phyloP scores from a whole-genome alignment of 345 rosid species.

The Eucalyptus leucophloia region DNA sequence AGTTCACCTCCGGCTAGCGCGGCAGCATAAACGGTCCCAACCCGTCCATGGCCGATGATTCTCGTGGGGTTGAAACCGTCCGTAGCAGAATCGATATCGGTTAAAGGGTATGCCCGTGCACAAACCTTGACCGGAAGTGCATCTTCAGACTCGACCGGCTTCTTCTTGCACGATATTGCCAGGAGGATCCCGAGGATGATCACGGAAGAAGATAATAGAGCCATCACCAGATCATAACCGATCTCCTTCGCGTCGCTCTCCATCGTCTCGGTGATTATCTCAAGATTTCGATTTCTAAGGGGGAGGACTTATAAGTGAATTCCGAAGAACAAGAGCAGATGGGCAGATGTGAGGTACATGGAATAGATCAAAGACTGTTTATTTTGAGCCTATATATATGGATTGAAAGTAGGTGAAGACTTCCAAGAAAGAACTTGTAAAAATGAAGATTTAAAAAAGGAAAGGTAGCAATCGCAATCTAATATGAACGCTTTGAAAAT shows the following conservation, averaged over 20 bases:
- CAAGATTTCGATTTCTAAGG: not conserved
- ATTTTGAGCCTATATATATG: not conserved
- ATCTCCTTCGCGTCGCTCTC: slow-evolving; percentile 29
- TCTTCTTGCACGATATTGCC: slow-evolving; percentile 34
- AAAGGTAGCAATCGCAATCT: not conserved
- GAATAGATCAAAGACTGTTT: not conserved
- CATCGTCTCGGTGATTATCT: not conserved
- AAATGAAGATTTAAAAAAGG: not conserved
- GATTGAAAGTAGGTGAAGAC: not conserved
- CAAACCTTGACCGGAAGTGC: slow-evolving; percentile 14
- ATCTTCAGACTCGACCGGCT: slow-evolving; percentile 41
- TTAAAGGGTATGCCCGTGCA: slow-evolving; percentile 26
- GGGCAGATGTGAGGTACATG: not conserved
- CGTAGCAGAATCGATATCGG: slow-evolving; percentile 64
- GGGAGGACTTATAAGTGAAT: not conserved
- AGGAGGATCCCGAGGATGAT: slow-evolving; percentile 33
- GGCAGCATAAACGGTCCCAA: slow-evolving; percentile 66
- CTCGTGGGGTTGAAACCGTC: slow-evolving; percentile 48
- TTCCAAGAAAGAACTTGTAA: not conserved
- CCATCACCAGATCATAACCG: slow-evolving; percentile 31
- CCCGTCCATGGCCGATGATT: slow-evolving; percentile 48
- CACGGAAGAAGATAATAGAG: slow-evolving; percentile 29
- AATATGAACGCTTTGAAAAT: slow-evolving; percentile 6
- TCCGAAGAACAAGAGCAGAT: not conserved
- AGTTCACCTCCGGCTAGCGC: slow-evolving; percentile 18